Evolutionary conservation across 805 yeast genomes (phyloP).

Genomic region (Yamadazyma paraphyllophila): DNA sequence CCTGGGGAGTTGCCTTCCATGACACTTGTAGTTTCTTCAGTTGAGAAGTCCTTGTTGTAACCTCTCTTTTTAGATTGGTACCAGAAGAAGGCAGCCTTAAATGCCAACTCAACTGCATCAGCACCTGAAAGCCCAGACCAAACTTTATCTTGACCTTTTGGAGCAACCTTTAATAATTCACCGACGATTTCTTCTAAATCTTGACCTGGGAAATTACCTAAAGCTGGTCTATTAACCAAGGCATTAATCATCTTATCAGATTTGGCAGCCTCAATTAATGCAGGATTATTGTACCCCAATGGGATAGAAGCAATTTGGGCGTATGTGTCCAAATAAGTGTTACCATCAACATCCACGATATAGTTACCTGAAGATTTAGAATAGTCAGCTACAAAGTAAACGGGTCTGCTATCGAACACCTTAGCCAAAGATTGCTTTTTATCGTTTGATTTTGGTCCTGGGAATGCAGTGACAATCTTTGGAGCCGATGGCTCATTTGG

Average conservation of each 20-base stretch:
- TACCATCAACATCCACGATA: slow-evolving; percentile 78
- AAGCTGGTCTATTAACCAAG: slow-evolving; percentile 78
- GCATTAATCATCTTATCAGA: slow-evolving; percentile 71
- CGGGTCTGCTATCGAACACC: slow-evolving; percentile 70
- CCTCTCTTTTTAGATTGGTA: slow-evolving; percentile 72
- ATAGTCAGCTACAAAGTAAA: slow-evolving; percentile 75
- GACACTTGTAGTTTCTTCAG: slow-evolving; percentile 66
- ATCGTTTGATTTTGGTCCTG: slow-evolving; percentile 70
- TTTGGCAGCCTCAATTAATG: slow-evolving; percentile 62
- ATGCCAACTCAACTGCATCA: slow-evolving; percentile 86
- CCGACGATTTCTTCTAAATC: slow-evolving; percentile 59
- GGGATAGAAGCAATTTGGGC: slow-evolving; percentile 86
- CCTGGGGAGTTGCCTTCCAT: slow-evolving; percentile 89
- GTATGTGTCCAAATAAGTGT: slow-evolving; percentile 68
- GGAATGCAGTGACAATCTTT: slow-evolving; percentile 56
- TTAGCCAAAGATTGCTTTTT: slow-evolving; percentile 53
- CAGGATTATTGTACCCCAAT: slow-evolving; percentile 84
- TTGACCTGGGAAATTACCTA: slow-evolving; percentile 75
- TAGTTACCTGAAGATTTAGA: slow-evolving; percentile 75
- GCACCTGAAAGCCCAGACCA: slow-evolving; percentile 86
- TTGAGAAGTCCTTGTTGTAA: slow-evolving; percentile 53
- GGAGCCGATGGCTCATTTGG: slow-evolving; percentile 83
- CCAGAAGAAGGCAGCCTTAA: slow-evolving; percentile 84
- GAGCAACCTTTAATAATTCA: slow-evolving; percentile 63
- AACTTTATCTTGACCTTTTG: slow-evolving; percentile 68